Evolutionary conservation across 148 eudicot species (phyloP).

Genomic region (Rhododendron kiyosumense): DNA sequence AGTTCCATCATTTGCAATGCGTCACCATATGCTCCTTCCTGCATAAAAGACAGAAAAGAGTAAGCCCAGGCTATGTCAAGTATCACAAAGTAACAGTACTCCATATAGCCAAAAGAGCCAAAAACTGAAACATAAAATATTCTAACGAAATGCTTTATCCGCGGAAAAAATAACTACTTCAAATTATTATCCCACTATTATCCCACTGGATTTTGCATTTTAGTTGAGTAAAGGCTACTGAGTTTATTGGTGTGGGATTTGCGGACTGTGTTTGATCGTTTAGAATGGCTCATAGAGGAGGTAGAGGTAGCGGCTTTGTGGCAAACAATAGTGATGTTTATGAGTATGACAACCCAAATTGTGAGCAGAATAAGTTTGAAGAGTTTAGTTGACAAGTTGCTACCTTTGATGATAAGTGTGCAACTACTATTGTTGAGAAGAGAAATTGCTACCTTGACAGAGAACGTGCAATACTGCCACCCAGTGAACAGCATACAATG

Average conservation of each 20-base stretch:
- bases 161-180: background rate
- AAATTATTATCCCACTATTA: background rate
- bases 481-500: background rate
- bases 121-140: slow-evolving; percentile 1
- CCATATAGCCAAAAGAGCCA: background rate
- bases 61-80: background rate
- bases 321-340: background rate
- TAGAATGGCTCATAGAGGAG: background rate
- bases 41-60: background rate
- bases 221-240: no score
- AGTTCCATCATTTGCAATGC: slow-evolving; percentile 29
- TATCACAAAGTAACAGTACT: background rate
- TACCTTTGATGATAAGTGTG: background rate
- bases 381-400: background rate
- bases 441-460: background rate
- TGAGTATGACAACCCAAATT: background rate
- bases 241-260: no score
- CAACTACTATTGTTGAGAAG: no score
- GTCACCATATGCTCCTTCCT: slow-evolving; percentile 28
- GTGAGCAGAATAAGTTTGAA: background rate
- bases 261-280: no score
- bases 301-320: background rate
- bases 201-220: background rate
- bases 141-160: background rate
- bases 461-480: background rate